Evolutionary conservation across 2,329 filamentous ascomycete species (phyloP), one percentile per base, ranked within the genome.

Genomic region (Sporothrix pseudoabietina): DNA sequence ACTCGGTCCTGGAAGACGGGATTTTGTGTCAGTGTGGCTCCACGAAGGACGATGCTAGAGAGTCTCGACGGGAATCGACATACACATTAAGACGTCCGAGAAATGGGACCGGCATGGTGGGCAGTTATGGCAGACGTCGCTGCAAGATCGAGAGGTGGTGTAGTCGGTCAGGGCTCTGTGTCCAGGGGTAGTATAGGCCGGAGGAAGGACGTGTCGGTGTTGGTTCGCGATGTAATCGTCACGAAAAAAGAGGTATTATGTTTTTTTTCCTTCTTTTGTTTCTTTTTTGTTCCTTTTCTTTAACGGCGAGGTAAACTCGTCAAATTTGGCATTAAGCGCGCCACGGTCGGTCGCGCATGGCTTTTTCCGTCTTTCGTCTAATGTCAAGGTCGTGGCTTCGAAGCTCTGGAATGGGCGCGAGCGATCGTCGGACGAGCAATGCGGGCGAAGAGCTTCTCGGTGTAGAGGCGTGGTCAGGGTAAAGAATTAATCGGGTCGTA

Each of bases 1-100:
- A 98, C 84, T 99, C 94, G 82, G 87, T 87, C 81, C 92, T 94
- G 76, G 7, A 32, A 22, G 39, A 30, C 8, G 57, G 73, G 74
- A 32, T 72, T 59, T 49, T 66, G 71, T 69, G 69, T 68, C 32
- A 57, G 65, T 66, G 65, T 68, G 69, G 66, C 69, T 65, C 59
- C 59, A 63, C 44, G 61, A 61, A 69, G 57, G 12, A 22, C 14
- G 35, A 16, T 26, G 30, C 2, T 54, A 3, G 26, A 10, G 32
- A 63, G 9, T 7, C 10, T 12, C 2, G 35, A 47, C 16, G 14
- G 4, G 7, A n/a, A 2, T 16, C 39, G 1, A 82, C 85, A 80
- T 77, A 87, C 86, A 84, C 82, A 78, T 86, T 84, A 72, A 87
- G 82, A 76, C 85, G 84, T 71, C 86, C 86, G 44, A 87, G 80